Percentiles rank a stretch among this genome's conserved stretches.
Conservation (phyloP, 805 yeast species). For the Lipomyces oligophaga region DNA sequence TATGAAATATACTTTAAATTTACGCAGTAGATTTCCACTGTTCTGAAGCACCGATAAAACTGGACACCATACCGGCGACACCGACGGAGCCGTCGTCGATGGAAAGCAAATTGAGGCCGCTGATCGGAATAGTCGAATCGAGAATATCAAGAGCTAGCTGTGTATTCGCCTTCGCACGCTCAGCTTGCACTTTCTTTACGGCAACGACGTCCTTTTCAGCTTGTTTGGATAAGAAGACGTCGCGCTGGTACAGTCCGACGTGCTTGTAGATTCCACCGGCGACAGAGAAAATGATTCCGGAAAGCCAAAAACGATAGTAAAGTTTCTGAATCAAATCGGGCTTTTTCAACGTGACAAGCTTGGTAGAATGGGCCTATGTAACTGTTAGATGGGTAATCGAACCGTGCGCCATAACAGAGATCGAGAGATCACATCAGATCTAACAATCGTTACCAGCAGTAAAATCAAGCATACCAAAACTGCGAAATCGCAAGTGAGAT, state of each 20-base stretch:
- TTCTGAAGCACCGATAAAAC: slow-evolving; percentile 58
- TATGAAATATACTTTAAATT: neutral
- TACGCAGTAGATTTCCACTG: slow-evolving; percentile 30
- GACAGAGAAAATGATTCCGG: slow-evolving; percentile 63
- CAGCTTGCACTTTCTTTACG: slow-evolving; percentile 40
- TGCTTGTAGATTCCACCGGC: slow-evolving; percentile 55
- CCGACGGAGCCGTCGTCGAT: slow-evolving; percentile 79
- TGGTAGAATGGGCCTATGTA: slow-evolving; percentile 52
- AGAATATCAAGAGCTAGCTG: slow-evolving; percentile 72
- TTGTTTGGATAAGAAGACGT: slow-evolving; percentile 34
- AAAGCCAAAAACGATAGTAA: slow-evolving; percentile 72
- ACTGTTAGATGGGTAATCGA: no score
- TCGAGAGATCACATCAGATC: no score
- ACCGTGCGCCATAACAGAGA: no score
- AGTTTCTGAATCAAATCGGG: slow-evolving; percentile 49
- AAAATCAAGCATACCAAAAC: slow-evolving; percentile 36
- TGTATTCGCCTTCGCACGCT: slow-evolving; percentile 51
- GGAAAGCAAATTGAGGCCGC: slow-evolving; percentile 56
- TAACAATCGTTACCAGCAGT: no score
- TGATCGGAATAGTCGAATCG: slow-evolving; percentile 72
- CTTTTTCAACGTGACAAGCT: slow-evolving; percentile 37
- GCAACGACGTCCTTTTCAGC: slow-evolving; percentile 42
- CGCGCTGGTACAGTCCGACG: slow-evolving; percentile 43
- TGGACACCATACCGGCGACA: slow-evolving; percentile 77
- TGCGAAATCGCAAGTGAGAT: slow-evolving; percentile 40